These are phyloP conservation scores for Dioscorea zingiberensis DNA, from an alignment of 106 monocot genomes.

Conservation along the genomic window DNA sequence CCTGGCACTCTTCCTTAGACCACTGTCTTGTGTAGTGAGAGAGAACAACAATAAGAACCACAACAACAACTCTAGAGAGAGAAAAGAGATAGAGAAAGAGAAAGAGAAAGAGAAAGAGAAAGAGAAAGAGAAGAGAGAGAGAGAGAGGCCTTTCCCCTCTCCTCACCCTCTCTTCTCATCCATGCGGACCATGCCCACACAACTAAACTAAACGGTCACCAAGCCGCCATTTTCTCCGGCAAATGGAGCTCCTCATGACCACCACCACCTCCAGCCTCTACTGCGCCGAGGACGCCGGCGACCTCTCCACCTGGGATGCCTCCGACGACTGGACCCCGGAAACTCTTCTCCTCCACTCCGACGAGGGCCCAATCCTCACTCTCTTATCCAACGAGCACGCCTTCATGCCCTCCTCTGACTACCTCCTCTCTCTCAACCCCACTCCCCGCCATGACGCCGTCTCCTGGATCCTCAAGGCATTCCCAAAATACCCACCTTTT, in stretches of 20 bases:
- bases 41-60: too few species aligned
- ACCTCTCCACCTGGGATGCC: slow-evolving; percentile 4
- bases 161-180: background rate
- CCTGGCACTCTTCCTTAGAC: too few species aligned
- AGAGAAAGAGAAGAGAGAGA: too few species aligned
- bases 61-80: too few species aligned
- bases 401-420: slow-evolving; percentile 16
- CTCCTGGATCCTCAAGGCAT: slow-evolving; percentile 72
- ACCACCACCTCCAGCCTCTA: slow-evolving; percentile 1
- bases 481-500: background rate
- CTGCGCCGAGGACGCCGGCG: slow-evolving; percentile 16
- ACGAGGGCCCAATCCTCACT: slow-evolving; percentile 15
- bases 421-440: slow-evolving; percentile 28
- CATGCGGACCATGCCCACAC: background rate
- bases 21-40: too few species aligned
- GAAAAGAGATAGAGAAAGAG: too few species aligned
- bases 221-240: too few species aligned
- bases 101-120: background rate
- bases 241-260: background rate
- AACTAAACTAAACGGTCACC: too few species aligned
- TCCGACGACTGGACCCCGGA: background rate
- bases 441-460: slow-evolving; percentile 46
- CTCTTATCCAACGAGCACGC: slow-evolving; percentile 35
- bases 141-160: background rate
- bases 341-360: background rate